Base-by-base conservation (phyloP, 2,329 filamentous ascomycete species). In the Dactylonectria macrodidyma region DNA sequence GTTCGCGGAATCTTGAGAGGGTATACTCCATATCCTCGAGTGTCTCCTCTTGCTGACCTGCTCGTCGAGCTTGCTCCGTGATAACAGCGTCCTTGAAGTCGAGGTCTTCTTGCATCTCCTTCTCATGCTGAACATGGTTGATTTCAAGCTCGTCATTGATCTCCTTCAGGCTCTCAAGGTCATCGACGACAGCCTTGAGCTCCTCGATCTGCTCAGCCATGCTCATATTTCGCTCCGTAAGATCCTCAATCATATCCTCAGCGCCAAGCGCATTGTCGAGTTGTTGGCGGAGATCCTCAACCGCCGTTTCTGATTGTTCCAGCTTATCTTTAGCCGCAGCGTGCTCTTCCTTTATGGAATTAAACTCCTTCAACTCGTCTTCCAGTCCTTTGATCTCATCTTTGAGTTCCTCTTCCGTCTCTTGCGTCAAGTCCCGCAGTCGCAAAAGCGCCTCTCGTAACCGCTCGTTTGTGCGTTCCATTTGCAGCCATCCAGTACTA, bases 111-210 rank as follows among this genome's bases (percentile, higher is more conserved):
- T 97, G 95, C 81, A 99, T 89, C 78, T 98, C 95, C 80, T 95
- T 97, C 79, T 97, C 94, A 41, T 95, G 93, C 77, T 98, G 95
- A 4, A 96, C 89, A 77, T 98, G 95, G 77, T 97, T 97, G 75
- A 94, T 89, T 79, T 98, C 95, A 3, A 99, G 89, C 81, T 99
- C 96, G 76, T 98, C 95, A 74, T 94, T 97, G 74, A 98, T 90
- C 78, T 99, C 95, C 78, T 95, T 95, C 60, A 98, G 84, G 67
- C 89, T 94, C 79, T 98, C 94, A 11, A 98, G 87, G 71, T 98
- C 95, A 69, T 95, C 92, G 68, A 98, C 92, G 8, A 92, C 90
- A 19, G 90, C 90, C 76, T 92, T 92, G 59, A 98, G 88, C 77
- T 97, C 92, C 69, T 94, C 92, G 50, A 98, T 91, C 77, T 94